These are phyloP conservation scores for Albugo candida DNA, from an alignment of 352 stramenopile species.

Conservation along the genomic window DNA sequence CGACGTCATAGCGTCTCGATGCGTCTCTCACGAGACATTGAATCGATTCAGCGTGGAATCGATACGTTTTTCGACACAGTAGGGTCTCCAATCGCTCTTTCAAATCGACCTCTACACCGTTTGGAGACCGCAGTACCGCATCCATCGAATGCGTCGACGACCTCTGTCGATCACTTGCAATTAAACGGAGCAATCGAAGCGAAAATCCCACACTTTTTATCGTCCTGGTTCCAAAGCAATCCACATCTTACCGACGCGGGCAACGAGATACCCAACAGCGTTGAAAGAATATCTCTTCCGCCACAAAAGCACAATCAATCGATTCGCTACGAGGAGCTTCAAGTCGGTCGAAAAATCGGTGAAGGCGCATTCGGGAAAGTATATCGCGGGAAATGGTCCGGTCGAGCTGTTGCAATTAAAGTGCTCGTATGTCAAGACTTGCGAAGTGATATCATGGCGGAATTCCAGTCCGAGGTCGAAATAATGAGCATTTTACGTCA, in stretches of 20 bases:
- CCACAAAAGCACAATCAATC: neutral
- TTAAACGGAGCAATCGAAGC: slow-evolving; percentile 5
- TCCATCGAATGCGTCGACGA: too few species aligned
- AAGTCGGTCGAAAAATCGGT: slow-evolving; percentile 6
- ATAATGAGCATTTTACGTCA: slow-evolving; percentile 6
- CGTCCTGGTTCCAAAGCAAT: neutral
- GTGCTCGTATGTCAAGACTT: slow-evolving; percentile 8
- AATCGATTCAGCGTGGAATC: too few species aligned
- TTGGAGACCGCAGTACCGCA: too few species aligned
- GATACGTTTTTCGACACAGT: too few species aligned
- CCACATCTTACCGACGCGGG: neutral
- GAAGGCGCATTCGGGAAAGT: slow-evolving; percentile 10
- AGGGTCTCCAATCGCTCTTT: too few species aligned
- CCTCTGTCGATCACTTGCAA: neutral
- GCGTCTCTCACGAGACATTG: too few species aligned
- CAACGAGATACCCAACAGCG: neutral
- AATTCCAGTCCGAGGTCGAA: slow-evolving; percentile 8
- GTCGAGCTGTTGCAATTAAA: slow-evolving; percentile 6
- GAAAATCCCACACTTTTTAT: slow-evolving; percentile 8
- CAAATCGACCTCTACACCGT: too few species aligned
- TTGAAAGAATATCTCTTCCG: neutral
- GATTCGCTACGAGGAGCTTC: slow-evolving; percentile 5
- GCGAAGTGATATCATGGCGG: slow-evolving; percentile 6
- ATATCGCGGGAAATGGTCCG: slow-evolving; percentile 6
- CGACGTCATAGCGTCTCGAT: too few species aligned